Percentiles rank a stretch among this genome's conserved stretches.
These are phyloP conservation scores for Penicillium lagena DNA, from an alignment of 495 filamentous ascomycete genomes.

Conservation along the genomic window DNA sequence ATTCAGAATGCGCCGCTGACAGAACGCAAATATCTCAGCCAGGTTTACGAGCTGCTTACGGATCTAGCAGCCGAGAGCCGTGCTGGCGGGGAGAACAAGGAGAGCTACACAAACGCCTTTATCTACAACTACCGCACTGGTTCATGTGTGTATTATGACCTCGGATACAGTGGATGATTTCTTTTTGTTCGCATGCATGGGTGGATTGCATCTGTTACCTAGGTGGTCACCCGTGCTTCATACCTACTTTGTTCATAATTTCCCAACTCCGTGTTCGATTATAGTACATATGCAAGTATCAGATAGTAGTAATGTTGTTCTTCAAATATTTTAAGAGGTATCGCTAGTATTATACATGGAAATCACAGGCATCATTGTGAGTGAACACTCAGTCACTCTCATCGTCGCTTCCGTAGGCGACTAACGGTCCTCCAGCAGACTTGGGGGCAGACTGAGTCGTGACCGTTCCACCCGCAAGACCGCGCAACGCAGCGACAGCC, in stretches of 20 bases:
- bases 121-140: conserved; percentile 78
- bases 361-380: conserved; percentile 5
- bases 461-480: conserved; percentile 34
- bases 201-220: conserved; percentile 1
- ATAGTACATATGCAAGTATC: conserved; percentile 1
- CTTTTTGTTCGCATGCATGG: not conserved
- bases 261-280: conserved; percentile 5
- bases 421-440: conserved; percentile 57
- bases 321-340: conserved; percentile 18
- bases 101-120: conserved; percentile 58
- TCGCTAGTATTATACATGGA: conserved; percentile 34
- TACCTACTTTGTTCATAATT: conserved; percentile 5
- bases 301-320: conserved; percentile 7
- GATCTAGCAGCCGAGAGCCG: conserved; percentile 50
- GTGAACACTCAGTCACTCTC: conserved; percentile 49
- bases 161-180: conserved; percentile 36
- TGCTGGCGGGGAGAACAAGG: conserved; percentile 29
- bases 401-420: conserved; percentile 88
- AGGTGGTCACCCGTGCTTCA: not conserved
- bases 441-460: conserved; percentile 28
- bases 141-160: conserved; percentile 68
- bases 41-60: conserved; percentile 73
- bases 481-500: conserved; percentile 66
- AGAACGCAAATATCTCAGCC: conserved; percentile 80
- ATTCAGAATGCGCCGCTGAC: conserved; percentile 70